Conservation (phyloP, 2,329 filamentous ascomycete species). For the Colletotrichum musae region DNA sequence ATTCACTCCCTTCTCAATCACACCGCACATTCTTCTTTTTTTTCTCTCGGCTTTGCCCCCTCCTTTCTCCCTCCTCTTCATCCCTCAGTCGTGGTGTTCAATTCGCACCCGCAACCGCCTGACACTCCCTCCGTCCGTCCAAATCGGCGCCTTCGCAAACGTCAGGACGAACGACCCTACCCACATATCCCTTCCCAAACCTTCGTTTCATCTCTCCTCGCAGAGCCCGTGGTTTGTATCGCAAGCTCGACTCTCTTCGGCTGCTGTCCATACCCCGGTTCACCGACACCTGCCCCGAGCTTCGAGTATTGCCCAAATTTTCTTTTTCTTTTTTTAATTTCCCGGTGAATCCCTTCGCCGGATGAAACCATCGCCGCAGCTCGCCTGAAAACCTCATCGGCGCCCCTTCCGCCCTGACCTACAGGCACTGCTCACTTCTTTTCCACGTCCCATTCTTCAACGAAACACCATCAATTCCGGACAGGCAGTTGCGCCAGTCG, state of each 20-base stretch:
- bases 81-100: not conserved
- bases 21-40: no score
- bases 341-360: not conserved
- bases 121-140: conserved; percentile 4
- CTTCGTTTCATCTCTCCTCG: conserved; percentile 35
- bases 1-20: no score
- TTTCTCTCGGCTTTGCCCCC: no score
- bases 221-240: conserved; percentile 19
- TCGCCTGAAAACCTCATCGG: conserved; percentile 5
- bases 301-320: not conserved
- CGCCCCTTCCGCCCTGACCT: not conserved
- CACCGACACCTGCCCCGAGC: conserved; percentile 15
- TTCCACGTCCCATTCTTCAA: conserved; percentile 2
- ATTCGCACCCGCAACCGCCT: conserved; percentile 11
- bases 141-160: conserved; percentile 16
- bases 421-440: not conserved
- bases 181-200: conserved; percentile 31
- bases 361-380: not conserved
- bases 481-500: not conserved
- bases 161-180: conserved; percentile 36
- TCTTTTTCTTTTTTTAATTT: not conserved
- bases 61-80: not conserved
- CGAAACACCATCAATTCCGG: not conserved
- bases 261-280: conserved; percentile 5
- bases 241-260: conserved; percentile 22